phyloP scores from a whole-genome alignment of 176 grass and related monocot genomes.

The Alloteropsis semialata region DNA sequence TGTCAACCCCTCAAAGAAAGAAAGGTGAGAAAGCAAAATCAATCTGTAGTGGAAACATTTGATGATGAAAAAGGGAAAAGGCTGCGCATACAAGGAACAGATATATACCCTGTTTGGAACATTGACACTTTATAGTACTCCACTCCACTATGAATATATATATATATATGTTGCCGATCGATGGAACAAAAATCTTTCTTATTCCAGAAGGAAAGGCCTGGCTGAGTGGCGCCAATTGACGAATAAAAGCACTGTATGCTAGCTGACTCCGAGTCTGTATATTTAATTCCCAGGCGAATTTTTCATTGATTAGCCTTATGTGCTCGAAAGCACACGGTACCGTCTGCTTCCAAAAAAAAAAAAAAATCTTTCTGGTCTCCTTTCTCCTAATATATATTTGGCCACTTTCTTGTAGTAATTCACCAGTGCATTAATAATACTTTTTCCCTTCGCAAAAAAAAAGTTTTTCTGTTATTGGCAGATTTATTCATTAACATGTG shows the following conservation, averaged over 20 bases:
- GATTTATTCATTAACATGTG: too few relatives aligned
- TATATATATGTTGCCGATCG: not conserved
- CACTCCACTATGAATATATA: not conserved
- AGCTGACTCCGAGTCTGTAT: not conserved
- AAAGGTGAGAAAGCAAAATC: not conserved
- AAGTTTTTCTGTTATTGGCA: not conserved
- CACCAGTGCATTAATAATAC: too few relatives aligned
- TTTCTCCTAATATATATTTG: too few relatives aligned
- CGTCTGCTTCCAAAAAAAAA: not conserved
- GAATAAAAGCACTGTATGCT: not conserved
- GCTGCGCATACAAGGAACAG: not conserved
- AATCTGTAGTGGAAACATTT: constrained; percentile 19
- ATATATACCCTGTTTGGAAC: constrained; percentile 12
- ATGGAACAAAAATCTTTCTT: constrained; percentile 26
- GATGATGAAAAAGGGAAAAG: not conserved
- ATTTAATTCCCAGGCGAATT: not conserved
- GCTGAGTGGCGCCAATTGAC: not conserved
- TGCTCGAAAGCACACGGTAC: not conserved
- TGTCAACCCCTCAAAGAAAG: not conserved
- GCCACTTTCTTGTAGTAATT: too few relatives aligned
- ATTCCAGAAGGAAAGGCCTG: not conserved
- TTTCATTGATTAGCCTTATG: too few relatives aligned
- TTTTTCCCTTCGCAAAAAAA: too few relatives aligned
- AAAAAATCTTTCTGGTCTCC: too few relatives aligned
- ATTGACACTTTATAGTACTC: not conserved